phyloP scores from a whole-genome alignment of 768 basidiomycete genomes.

The Collybia sordida region DNA sequence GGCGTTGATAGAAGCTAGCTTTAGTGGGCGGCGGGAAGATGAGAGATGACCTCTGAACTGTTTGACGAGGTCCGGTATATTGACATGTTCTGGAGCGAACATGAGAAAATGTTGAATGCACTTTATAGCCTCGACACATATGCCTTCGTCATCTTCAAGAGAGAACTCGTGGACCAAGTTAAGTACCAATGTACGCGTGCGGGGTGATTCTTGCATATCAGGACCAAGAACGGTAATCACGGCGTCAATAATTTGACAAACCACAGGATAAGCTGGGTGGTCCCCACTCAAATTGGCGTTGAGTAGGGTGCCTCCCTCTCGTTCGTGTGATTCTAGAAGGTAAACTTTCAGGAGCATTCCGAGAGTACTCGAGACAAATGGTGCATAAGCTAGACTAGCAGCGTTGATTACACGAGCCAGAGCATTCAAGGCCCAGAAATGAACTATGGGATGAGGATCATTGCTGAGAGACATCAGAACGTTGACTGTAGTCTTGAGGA shows the following conservation, averaged over 20 bases:
- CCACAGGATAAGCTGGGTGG: constrained; percentile 86
- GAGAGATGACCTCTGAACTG: constrained; percentile 78
- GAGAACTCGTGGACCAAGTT: constrained; percentile 86
- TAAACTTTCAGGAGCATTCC: constrained; percentile 92
- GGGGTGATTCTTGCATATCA: constrained; percentile 86
- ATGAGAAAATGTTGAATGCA: constrained; percentile 97
- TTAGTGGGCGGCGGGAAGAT: constrained; percentile 80
- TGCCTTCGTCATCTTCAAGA: constrained; percentile 82
- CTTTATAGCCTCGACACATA: constrained; percentile 91
- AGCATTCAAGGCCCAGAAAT: constrained; percentile 89
- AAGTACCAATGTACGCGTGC: constrained; percentile 78
- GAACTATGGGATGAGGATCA: constrained; percentile 95
- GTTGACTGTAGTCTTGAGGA: constrained; percentile 94
- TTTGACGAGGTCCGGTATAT: constrained; percentile 77
- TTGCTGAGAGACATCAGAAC: constrained; percentile 92
- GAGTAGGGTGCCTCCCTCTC: constrained; percentile 81
- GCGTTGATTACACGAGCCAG: constrained; percentile 86
- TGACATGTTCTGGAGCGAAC: constrained; percentile 85
- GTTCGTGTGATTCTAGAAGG: constrained; percentile 86
- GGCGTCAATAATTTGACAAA: constrained; percentile 91
- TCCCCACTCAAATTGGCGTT: constrained; percentile 89
- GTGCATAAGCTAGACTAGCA: constrained; percentile 88
- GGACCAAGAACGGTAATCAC: constrained; percentile 93
- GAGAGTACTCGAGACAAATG: constrained; percentile 84
- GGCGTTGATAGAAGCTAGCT: constrained; percentile 93